phyloP scores from a whole-genome alignment of 177 flowering plant species.

The Telopea speciosissima region DNA sequence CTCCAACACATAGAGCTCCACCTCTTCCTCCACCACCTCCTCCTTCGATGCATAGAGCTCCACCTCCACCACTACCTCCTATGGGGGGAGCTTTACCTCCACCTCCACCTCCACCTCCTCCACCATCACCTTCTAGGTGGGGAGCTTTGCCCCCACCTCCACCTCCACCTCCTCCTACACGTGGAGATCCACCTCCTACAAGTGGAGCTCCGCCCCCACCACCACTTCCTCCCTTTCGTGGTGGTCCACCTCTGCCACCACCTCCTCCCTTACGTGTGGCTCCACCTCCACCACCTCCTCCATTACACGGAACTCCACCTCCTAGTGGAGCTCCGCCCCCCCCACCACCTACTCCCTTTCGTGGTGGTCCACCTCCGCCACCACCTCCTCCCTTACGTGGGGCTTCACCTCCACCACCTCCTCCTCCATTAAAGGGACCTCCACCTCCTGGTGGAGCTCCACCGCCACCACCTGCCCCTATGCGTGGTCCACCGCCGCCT shows the following conservation, averaged over 20 bases:
- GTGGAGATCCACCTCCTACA: too few species aligned
- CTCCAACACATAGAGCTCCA: neutral
- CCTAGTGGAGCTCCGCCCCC: neutral
- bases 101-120: neutral
- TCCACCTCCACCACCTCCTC: conserved; percentile 18
- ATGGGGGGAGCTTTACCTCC: neutral
- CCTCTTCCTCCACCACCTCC: too few species aligned
- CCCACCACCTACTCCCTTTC: neutral
- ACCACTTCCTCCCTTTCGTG: neutral
- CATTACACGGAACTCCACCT: conserved; percentile 1
- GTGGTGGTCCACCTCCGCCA: neutral
- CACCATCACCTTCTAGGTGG: neutral
- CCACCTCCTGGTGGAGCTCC: conserved; percentile 9
- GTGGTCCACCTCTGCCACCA: neutral
- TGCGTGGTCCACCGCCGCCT: conserved; percentile 40
- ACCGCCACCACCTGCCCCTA: conserved; percentile 20
- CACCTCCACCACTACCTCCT: too few species aligned
- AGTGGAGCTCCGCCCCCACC: neutral
- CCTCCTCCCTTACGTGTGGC: neutral
- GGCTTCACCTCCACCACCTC: conserved; percentile 22
- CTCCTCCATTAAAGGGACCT: conserved; percentile 14
- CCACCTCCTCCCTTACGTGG: neutral
- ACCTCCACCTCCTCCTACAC: too few species aligned
- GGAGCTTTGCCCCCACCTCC: conserved; percentile 6
- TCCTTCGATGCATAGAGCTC: too few species aligned